A percentile compares a stretch with the other conserved stretches of the same genome.
Conservation (phyloP, 139 green algal genomes). For the Micractinium sp. region DNA sequence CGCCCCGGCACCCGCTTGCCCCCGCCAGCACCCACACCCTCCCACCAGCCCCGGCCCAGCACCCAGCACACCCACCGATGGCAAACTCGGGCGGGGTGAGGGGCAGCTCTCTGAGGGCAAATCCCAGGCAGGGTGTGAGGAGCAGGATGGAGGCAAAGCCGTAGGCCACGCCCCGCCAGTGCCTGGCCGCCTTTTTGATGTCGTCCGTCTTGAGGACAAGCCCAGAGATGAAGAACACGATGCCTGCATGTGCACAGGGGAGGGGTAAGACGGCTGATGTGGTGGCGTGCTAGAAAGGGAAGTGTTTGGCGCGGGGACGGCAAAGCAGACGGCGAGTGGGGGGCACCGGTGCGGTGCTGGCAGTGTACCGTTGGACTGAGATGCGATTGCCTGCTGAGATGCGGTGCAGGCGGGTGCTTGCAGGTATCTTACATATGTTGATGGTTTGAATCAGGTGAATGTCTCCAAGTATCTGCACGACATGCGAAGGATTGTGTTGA, state of each 20-base stretch:
- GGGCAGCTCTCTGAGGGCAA: constrained; percentile 57
- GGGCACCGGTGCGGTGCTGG: no score
- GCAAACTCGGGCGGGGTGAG: constrained; percentile 73
- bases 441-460: constrained; percentile 37
- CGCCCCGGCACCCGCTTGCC: background rate
- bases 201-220: constrained; percentile 73
- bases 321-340: background rate
- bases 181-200: constrained; percentile 57
- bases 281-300: constrained; percentile 41
- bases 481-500: background rate
- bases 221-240: constrained; percentile 79
- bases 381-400: constrained; percentile 33
- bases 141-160: constrained; percentile 64
- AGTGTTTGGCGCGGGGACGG: background rate
- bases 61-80: constrained; percentile 7
- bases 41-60: background rate
- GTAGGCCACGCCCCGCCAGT: constrained; percentile 56
- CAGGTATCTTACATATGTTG: constrained; percentile 14
- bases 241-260: background rate
- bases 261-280: no score
- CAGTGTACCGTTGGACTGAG: background rate
- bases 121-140: constrained; percentile 70
- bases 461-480: background rate
- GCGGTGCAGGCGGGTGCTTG: constrained; percentile 29
- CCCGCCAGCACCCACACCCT: no score